Conservation (phyloP, 2,329 filamentous ascomycete species). For the Arthrobotrys pseudoclavata region DNA sequence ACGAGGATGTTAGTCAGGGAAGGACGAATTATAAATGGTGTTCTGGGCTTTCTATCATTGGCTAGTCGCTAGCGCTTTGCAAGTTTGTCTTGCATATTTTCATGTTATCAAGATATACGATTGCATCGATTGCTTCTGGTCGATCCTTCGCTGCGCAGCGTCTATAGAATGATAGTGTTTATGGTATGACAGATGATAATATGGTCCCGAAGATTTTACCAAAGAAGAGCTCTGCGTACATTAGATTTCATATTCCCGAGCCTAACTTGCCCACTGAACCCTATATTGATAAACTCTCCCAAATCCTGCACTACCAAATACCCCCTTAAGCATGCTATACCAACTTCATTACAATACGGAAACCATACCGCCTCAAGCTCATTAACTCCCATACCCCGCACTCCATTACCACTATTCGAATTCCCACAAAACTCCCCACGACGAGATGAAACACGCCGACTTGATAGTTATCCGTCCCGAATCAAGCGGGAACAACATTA, state of each 20-base stretch:
- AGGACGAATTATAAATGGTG: background rate
- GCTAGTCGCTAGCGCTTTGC: too few species aligned
- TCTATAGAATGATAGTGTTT: too few species aligned
- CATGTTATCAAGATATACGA: too few species aligned
- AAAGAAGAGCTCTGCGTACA: too few species aligned
- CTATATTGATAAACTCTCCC: too few species aligned
- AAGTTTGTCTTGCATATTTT: too few species aligned
- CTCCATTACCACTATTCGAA: background rate
- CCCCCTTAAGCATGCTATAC: background rate
- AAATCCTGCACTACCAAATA: background rate
- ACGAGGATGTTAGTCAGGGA: background rate
- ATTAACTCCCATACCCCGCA: background rate
- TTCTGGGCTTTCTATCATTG: background rate
- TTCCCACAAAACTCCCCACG: background rate
- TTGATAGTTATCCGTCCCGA: background rate
- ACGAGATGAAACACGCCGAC: background rate
- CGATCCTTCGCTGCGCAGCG: too few species aligned
- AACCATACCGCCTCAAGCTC: background rate
- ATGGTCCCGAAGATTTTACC: too few species aligned
- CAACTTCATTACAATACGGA: background rate
- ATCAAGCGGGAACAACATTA: conserved; percentile 66
- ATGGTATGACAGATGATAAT: too few species aligned
- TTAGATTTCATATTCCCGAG: too few species aligned
- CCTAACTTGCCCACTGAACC: too few species aligned
- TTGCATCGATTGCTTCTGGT: too few species aligned